Percentiles rank a stretch among this genome's conserved stretches.
phyloP scores from a whole-genome alignment of 371 early-diverging fungal genomes.

The Circinella umbellata region DNA sequence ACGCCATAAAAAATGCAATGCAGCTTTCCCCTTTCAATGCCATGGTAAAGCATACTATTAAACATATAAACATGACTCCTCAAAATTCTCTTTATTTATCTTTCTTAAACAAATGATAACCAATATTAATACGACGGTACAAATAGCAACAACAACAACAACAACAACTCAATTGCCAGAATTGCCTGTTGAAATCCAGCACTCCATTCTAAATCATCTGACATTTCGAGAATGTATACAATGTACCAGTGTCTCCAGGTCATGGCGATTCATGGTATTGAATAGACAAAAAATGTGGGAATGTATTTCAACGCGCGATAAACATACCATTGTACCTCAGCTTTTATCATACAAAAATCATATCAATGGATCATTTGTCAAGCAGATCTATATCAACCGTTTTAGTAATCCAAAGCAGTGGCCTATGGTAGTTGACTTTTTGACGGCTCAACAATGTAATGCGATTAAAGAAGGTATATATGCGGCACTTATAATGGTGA shows the following conservation, averaged over 20 bases:
- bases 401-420: neutral
- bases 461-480: neutral
- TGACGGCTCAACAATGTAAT: neutral
- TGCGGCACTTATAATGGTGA: too few species aligned
- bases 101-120: too few species aligned
- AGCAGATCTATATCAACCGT: neutral
- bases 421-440: neutral
- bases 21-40: too few species aligned
- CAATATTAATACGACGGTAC: too few species aligned
- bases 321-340: neutral
- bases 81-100: too few species aligned
- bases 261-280: neutral
- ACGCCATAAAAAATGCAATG: too few species aligned
- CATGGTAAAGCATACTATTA: too few species aligned
- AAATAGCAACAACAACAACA: too few species aligned
- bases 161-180: neutral
- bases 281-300: neutral
- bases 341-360: neutral
- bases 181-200: neutral
- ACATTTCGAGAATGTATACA: slow-evolving; percentile 4
- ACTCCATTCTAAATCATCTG: neutral
- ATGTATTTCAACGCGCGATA: neutral
- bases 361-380: neutral
- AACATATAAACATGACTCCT: too few species aligned
- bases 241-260: neutral